These are phyloP conservation scores for Hirsutella minnesotensis DNA, from an alignment of 2,329 filamentous ascomycete genomes.

Conservation along the genomic window DNA sequence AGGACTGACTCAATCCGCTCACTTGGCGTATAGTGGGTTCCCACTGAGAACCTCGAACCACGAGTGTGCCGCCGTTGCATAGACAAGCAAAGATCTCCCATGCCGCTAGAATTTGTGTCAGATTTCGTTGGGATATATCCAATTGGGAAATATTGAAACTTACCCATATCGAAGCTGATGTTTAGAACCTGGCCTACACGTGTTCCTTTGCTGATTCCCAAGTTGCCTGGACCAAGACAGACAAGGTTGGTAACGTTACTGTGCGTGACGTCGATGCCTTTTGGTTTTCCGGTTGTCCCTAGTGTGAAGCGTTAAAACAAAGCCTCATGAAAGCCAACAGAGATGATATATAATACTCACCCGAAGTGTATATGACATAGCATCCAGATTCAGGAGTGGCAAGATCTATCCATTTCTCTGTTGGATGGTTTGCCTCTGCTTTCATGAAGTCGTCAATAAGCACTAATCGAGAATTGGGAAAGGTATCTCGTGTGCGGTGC, in stretches of 20 bases:
- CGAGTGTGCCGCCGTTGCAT: constrained; percentile 45
- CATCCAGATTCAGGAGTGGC: constrained; percentile 25
- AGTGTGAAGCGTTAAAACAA: background rate
- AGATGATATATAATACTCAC: constrained; percentile 13
- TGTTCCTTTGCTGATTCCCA: constrained; percentile 36
- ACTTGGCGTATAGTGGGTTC: constrained; percentile 32
- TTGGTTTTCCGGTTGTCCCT: constrained; percentile 44
- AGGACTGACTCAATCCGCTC: constrained; percentile 29
- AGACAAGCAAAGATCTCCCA: constrained; percentile 47
- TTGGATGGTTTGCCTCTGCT: background rate
- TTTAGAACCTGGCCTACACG: constrained; percentile 44
- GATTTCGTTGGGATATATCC: constrained; percentile 37
- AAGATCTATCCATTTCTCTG: constrained; percentile 15
- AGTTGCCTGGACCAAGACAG: constrained; percentile 34
- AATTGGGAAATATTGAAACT: constrained; percentile 17
- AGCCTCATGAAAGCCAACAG: background rate
- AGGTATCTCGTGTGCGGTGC: constrained; percentile 17
- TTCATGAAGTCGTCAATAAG: constrained; percentile 15
- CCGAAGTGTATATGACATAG: constrained; percentile 44
- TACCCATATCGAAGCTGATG: constrained; percentile 51
- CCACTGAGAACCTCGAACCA: constrained; percentile 39
- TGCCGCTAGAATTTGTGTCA: constrained; percentile 28
- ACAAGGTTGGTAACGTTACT: constrained; percentile 43
- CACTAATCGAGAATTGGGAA: constrained; percentile 12
- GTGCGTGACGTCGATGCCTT: constrained; percentile 47